A percentile compares a stretch with the other conserved stretches of the same genome.
Evolutionary conservation across 352 stramenopile genomes (phyloP).

Genomic region (Salisapilia sapeloensis): DNA sequence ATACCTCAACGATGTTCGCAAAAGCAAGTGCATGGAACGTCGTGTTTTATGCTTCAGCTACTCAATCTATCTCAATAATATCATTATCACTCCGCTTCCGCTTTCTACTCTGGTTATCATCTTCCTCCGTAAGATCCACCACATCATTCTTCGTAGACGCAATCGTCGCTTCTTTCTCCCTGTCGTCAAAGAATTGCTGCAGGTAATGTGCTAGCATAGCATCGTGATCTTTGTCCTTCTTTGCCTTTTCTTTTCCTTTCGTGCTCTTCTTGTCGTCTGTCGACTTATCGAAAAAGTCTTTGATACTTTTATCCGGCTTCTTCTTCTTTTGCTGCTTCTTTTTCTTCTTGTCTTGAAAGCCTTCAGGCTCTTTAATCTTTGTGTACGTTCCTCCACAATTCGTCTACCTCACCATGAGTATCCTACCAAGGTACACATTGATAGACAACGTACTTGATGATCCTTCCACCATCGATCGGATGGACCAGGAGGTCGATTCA

Average conservation of each 20-base stretch:
- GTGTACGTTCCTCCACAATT: constrained; percentile 49
- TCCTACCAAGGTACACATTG: no score
- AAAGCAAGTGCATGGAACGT: no score
- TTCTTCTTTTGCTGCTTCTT: constrained; percentile 45
- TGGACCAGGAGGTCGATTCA: constrained; percentile 69
- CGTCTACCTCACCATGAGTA: constrained; percentile 9
- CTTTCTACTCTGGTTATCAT: constrained; percentile 4
- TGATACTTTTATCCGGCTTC: constrained; percentile 15
- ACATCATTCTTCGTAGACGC: constrained; percentile 2
- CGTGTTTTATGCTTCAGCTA: no score
- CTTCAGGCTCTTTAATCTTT: constrained; percentile 53
- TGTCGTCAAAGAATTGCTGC: no score
- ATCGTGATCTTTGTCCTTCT: background rate
- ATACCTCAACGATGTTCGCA: no score
- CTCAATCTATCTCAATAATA: constrained; percentile 9
- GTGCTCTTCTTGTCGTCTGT: background rate
- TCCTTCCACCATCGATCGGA: constrained; percentile 59
- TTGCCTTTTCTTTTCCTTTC: background rate
- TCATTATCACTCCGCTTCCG: constrained; percentile 3
- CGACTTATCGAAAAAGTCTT: constrained; percentile 9
- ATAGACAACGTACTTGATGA: constrained; percentile 13
- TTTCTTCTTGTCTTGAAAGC: constrained; percentile 23
- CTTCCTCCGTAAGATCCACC: constrained; percentile 9
- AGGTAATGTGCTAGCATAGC: no score
- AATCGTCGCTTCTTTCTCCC: constrained; percentile 7